Evolutionary conservation across 1,139 yeast genomes (phyloP).

Genomic region (Kurtzmaniella quercitrusa): DNA sequence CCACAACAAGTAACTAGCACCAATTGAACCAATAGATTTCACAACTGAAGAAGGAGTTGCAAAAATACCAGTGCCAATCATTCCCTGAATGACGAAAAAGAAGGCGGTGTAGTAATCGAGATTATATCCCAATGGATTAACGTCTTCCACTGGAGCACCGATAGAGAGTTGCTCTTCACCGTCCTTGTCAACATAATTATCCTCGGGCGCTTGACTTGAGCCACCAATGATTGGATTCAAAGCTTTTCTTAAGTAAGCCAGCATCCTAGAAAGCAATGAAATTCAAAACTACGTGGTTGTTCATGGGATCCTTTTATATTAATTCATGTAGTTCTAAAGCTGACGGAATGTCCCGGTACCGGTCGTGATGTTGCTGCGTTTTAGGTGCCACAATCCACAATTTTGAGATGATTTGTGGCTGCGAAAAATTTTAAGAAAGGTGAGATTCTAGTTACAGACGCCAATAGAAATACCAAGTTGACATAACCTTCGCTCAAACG

Average conservation of each 20-base stretch:
- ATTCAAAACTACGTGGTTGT: background rate
- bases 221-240: slow-evolving; percentile 5
- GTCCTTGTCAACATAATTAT: background rate
- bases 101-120: slow-evolving; percentile 27
- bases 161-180: slow-evolving; percentile 15
- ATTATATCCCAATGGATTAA: slow-evolving; percentile 36
- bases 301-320: too few relatives aligned
- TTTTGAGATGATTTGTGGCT: background rate
- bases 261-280: slow-evolving; percentile 1
- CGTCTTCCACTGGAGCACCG: slow-evolving; percentile 37
- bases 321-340: too few relatives aligned
- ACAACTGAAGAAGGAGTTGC: slow-evolving; percentile 36
- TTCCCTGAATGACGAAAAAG: slow-evolving; percentile 34
- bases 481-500: too few relatives aligned
- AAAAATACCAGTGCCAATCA: slow-evolving; percentile 45
- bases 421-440: background rate
- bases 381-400: background rate
- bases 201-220: slow-evolving; percentile 3
- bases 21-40: slow-evolving; percentile 36
- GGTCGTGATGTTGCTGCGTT: background rate
- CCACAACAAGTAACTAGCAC: slow-evolving; percentile 42
- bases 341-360: too few relatives aligned
- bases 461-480: too few relatives aligned
- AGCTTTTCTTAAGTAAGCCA: background rate
- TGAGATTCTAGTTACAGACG: too few relatives aligned